A percentile compares a stretch with the other conserved stretches of the same genome.
phyloP scores from a whole-genome alignment of 306 rosid genomes.

The Trifolium repens region DNA sequence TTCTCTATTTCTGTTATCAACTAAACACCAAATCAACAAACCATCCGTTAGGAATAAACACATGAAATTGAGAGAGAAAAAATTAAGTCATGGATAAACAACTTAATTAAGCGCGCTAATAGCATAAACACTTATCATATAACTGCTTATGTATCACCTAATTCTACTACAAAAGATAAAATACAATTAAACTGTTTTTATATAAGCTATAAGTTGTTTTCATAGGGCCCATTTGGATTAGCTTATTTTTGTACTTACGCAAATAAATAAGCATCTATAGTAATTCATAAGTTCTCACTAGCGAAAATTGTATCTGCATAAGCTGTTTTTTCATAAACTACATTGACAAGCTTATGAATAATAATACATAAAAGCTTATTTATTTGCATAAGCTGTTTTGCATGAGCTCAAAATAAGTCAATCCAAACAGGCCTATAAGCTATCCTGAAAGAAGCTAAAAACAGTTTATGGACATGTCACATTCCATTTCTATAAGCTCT shows the following conservation, averaged over 20 bases:
- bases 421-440: too few species aligned
- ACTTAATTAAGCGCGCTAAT: not conserved
- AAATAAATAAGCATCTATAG: too few species aligned
- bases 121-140: not conserved
- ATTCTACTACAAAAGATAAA: not conserved
- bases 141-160: not conserved
- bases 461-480: not conserved
- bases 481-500: not conserved
- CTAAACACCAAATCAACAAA: conserved; percentile 46
- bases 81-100: not conserved
- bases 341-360: too few species aligned
- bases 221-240: too few species aligned
- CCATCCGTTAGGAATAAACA: conserved; percentile 1
- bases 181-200: not conserved
- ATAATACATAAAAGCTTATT: too few species aligned
- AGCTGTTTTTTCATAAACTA: too few species aligned
- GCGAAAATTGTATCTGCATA: too few species aligned
- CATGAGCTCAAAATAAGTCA: too few species aligned
- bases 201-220: not conserved
- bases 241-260: too few species aligned
- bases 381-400: too few species aligned
- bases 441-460: not conserved
- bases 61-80: not conserved
- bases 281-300: too few species aligned
- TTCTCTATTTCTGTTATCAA: conserved; percentile 61